Percentiles rank a stretch among this genome's conserved stretches.
Evolutionary conservation across 2,329 filamentous ascomycete genomes (phyloP).

Genomic region (Colletotrichum brevisporum): DNA sequence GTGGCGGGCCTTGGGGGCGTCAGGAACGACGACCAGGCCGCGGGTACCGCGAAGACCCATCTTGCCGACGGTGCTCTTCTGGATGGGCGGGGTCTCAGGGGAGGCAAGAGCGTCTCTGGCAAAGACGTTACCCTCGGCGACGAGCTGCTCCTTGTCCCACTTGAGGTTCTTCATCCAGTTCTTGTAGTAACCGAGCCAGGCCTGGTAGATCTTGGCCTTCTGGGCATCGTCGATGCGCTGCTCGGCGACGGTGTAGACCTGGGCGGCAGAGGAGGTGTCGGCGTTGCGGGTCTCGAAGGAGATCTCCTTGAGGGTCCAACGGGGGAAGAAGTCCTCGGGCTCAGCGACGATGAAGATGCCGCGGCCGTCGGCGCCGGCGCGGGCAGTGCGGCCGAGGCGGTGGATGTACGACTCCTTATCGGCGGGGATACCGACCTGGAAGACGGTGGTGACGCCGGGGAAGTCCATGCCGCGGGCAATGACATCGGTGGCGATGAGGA

Average conservation of each 20-base stretch:
- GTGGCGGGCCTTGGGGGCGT: conserved; percentile 51
- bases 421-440: conserved; percentile 73
- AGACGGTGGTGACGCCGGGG: conserved; percentile 76
- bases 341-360: conserved; percentile 72
- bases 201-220: conserved; percentile 67
- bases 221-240: conserved; percentile 59
- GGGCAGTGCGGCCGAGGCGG: conserved; percentile 76
- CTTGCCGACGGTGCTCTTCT: conserved; percentile 65
- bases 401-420: conserved; percentile 77
- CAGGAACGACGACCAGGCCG: conserved; percentile 63
- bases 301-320: conserved; percentile 67
- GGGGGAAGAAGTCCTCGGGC: conserved; percentile 65
- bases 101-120: conserved; percentile 63
- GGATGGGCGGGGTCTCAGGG: conserved; percentile 61
- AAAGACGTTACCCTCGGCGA: conserved; percentile 65
- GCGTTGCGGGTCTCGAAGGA: conserved; percentile 62
- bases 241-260: conserved; percentile 56
- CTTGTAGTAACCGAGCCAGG: conserved; percentile 71
- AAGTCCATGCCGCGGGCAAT: conserved; percentile 82
- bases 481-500: conserved; percentile 79
- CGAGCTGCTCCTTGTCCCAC: conserved; percentile 61
- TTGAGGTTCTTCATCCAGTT: conserved; percentile 60
- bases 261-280: conserved; percentile 58
- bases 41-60: conserved; percentile 69
- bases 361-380: conserved; percentile 74